Evolutionary conservation across 2,329 filamentous ascomycete genomes (phyloP), one percentile per base, ranked within the genome.

Genomic region (Sclerotiophoma versabilis): DNA sequence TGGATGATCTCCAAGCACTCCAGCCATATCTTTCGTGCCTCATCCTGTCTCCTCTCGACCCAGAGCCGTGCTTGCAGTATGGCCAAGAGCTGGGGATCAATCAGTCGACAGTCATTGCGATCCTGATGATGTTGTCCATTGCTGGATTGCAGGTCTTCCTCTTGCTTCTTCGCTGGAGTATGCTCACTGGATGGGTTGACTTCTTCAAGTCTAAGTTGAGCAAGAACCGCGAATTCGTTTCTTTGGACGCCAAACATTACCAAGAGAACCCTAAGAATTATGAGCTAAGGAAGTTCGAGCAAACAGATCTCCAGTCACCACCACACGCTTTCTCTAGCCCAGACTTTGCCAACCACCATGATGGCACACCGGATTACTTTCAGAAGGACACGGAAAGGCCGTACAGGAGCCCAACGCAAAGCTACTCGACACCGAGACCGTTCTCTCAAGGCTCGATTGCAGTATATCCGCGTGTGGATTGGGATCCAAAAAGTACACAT

Each of bases 91-190:
- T 96, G 32, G 86, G 91, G 0, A 84, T 96, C 57, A 88, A 85
- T 63, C 85, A 96, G 74, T 82, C 86, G 4, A 93, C 91, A 0
- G 84, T 96, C 8, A 83, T 89, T 32, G 91, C 93, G 1, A 89
- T 97, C 11, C 79, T 99, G 41, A 80, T 97, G 49, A 84, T 98
- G 43, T 81, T 99, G 6, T 87, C 89, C 17, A 72, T 92, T 62
- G 93, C 93, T 60, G 93, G 93, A 7, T 79, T 98, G 41, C 96
- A 93, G 87, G 85, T 90, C 43, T 83, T 96, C 52, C 75, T 96
- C 49, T 85, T 98, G 54, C 85, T 97, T 26, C 89, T 90, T 30
- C 88, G 93, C 46, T 87, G 85, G 73, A 88, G 90, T n/a, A 96
- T 98, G 87, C 80, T 96, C 49, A 84, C 81, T 3, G 95, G 90